Percentiles rank a stretch among this genome's conserved stretches.
Conservation (phyloP, 176 grass and related monocot species). For the Paspalum notatum region DNA sequence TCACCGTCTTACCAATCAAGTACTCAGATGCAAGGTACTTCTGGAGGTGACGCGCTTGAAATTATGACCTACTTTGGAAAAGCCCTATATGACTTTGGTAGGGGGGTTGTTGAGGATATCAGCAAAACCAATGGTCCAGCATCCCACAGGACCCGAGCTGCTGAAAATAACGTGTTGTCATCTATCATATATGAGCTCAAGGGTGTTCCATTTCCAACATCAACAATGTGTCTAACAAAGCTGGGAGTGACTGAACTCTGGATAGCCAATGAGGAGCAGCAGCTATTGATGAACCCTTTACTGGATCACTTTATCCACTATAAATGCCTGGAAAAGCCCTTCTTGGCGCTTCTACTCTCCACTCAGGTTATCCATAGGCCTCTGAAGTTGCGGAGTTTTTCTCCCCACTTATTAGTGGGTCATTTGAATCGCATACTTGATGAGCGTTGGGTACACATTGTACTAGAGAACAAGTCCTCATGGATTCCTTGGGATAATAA, state of each 20-base stretch:
- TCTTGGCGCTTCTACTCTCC: constrained; percentile 72
- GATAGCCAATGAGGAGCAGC: constrained; percentile 86
- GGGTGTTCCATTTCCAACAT: constrained; percentile 87
- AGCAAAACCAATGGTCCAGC: constrained; percentile 58
- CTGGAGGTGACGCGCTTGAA: constrained; percentile 91
- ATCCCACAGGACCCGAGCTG: constrained; percentile 54
- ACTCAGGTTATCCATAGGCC: constrained; percentile 75
- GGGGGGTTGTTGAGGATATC: constrained; percentile 95
- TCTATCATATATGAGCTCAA: constrained; percentile 71
- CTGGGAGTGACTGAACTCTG: constrained; percentile 85
- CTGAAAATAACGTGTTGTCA: constrained; percentile 70
- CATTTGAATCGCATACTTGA: constrained; percentile 79
- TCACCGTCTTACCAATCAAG: constrained; percentile 40
- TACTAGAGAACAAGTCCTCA: constrained; percentile 44
- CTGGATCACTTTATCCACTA: constrained; percentile 83
- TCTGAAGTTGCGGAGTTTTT: constrained; percentile 78
- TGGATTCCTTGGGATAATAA: constrained; percentile 82
- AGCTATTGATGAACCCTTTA: constrained; percentile 78
- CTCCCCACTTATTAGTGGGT: constrained; percentile 70
- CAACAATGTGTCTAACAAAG: constrained; percentile 70
- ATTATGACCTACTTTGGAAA: constrained; percentile 96
- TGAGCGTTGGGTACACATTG: constrained; percentile 60
- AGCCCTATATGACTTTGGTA: constrained; percentile 92
- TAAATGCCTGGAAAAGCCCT: constrained; percentile 77
- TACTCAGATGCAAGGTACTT: constrained; percentile 53